These are phyloP conservation scores for Eremochloa ophiuroides DNA, from an alignment of 176 grass and related monocot species.

Conservation along the genomic window DNA sequence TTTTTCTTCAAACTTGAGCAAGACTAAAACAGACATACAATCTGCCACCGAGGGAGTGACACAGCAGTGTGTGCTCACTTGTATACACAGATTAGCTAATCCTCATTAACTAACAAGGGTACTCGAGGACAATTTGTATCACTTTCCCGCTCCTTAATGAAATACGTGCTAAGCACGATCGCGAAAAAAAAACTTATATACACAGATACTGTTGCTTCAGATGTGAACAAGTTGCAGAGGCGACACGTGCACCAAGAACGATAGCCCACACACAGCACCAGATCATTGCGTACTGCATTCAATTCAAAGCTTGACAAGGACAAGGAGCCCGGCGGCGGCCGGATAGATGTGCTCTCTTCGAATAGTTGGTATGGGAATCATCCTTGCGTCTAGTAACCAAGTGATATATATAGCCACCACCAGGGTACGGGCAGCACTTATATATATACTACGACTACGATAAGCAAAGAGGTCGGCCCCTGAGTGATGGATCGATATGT, in stretches of 20 bases:
- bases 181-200: too few relatives aligned
- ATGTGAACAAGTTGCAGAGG: not conserved
- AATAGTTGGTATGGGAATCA: slow-evolving; percentile 21
- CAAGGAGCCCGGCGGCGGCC: too few relatives aligned
- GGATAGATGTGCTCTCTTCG: not conserved
- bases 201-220: too few relatives aligned
- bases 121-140: too few relatives aligned
- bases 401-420: not conserved
- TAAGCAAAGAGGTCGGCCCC: slow-evolving; percentile 1
- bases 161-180: too few relatives aligned
- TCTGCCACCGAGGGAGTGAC: too few relatives aligned
- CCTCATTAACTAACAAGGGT: too few relatives aligned
- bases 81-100: too few relatives aligned
- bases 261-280: not conserved
- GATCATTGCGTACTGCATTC: not conserved
- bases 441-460: not conserved
- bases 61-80: too few relatives aligned
- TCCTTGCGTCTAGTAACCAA: not conserved
- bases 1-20: too few relatives aligned
- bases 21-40: too few relatives aligned
- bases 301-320: slow-evolving; percentile 13
- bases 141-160: too few relatives aligned
- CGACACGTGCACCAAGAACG: not conserved
- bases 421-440: not conserved
- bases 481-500: not conserved